These are phyloP conservation scores for Tuber aestivum DNA, from an alignment of 495 filamentous ascomycete species.

Conservation along the genomic window DNA sequence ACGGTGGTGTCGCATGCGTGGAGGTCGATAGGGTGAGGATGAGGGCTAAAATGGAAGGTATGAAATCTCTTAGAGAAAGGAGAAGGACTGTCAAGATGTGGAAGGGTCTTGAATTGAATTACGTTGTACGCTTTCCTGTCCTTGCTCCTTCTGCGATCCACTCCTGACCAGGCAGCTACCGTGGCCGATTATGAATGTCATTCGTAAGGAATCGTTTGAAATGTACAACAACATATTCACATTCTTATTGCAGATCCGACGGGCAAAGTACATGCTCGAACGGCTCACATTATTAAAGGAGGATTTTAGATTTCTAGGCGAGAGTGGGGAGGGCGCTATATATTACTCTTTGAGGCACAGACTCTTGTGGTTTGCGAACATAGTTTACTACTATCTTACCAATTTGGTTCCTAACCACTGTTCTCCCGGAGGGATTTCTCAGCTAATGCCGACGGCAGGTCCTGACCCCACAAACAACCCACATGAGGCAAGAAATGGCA, in stretches of 20 bases:
- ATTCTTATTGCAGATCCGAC: constrained; percentile 69
- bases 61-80: constrained; percentile 21
- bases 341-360: constrained; percentile 64
- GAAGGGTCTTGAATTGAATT: constrained; percentile 38
- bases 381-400: constrained; percentile 67
- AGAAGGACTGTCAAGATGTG: constrained; percentile 45
- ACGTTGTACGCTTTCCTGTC: constrained; percentile 15
- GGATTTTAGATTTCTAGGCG: constrained; percentile 2
- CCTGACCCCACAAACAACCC: constrained; percentile 52
- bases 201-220: constrained; percentile 55
- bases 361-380: constrained; percentile 73
- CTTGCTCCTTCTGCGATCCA: constrained; percentile 50
- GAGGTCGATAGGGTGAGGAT: constrained; percentile 57
- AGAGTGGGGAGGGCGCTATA: constrained; percentile 32
- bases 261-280: constrained; percentile 64
- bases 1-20: constrained; percentile 50
- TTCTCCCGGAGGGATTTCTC: not conserved
- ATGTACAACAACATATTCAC: constrained; percentile 66
- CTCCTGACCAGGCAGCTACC: constrained; percentile 60
- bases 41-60: constrained; percentile 15
- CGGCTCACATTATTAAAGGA: constrained; percentile 49
- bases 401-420: constrained; percentile 47
- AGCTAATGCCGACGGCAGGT: constrained; percentile 40
- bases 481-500: constrained; percentile 52
- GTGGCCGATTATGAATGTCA: constrained; percentile 82